Evolutionary conservation across 202 grass and related monocot species (phyloP).

Genomic region (Panicum hallii): DNA sequence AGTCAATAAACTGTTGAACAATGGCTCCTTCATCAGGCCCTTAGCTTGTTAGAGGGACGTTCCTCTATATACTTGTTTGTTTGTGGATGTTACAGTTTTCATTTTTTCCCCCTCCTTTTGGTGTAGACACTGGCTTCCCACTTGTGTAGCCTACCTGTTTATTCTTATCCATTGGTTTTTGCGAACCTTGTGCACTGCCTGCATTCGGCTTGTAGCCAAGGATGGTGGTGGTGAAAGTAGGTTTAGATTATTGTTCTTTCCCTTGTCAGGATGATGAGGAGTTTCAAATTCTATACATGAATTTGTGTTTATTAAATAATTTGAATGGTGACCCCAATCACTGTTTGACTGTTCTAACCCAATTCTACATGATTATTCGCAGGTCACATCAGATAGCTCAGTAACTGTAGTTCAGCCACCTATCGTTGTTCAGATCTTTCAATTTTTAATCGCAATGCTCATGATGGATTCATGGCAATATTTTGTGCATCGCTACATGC

Average conservation of each 20-base stretch:
- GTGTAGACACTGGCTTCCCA: neutral
- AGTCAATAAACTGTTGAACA: neutral
- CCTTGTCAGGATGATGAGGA: slow-evolving; percentile 1
- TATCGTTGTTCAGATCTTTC: slow-evolving; percentile 64
- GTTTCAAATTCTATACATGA: neutral
- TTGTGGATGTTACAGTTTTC: neutral
- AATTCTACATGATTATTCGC: slow-evolving; percentile 29
- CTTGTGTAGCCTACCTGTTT: neutral
- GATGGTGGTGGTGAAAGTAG: neutral
- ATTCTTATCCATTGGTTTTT: neutral
- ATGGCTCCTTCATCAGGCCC: neutral
- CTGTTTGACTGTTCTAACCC: neutral
- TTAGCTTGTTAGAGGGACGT: neutral
- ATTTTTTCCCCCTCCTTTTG: neutral
- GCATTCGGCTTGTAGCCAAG: neutral
- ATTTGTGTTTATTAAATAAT: neutral
- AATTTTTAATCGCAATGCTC: slow-evolving; percentile 85
- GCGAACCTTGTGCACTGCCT: neutral
- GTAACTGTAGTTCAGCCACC: slow-evolving; percentile 65
- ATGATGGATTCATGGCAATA: slow-evolving; percentile 97
- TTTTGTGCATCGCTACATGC: slow-evolving; percentile 96
- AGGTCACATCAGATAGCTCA: slow-evolving; percentile 76
- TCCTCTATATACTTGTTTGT: neutral
- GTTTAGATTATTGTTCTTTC: neutral
- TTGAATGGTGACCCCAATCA: neutral